These are phyloP conservation scores for Chenopodium berlandieri DNA, from an alignment of 148 eudicot genomes.

Conservation along the genomic window DNA sequence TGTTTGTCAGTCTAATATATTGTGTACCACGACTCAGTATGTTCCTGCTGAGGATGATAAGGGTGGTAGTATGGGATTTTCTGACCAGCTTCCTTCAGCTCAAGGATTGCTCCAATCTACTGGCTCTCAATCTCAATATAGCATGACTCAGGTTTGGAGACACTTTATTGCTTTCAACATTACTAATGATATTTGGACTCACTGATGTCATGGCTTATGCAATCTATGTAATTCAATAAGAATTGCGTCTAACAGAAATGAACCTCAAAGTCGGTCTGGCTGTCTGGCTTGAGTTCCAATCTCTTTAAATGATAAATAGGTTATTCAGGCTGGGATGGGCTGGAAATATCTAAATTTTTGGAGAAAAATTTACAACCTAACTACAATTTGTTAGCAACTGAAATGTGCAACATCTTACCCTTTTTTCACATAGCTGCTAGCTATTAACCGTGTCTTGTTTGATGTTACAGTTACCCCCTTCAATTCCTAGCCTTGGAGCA, in stretches of 20 bases:
- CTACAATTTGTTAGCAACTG: background rate
- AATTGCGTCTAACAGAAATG: background rate
- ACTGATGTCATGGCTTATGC: background rate
- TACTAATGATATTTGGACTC: background rate
- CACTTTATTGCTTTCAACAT: background rate
- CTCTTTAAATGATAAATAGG: background rate
- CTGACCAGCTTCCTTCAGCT: conserved; percentile 81
- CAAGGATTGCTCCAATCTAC: conserved; percentile 62
- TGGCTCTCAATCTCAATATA: conserved; percentile 52
- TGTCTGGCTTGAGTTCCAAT: background rate
- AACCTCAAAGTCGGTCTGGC: background rate
- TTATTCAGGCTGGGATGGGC: too few relatives aligned
- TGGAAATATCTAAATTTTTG: background rate
- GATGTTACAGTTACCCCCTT: conserved; percentile 60
- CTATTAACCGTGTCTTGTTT: background rate
- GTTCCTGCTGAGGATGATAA: conserved; percentile 79
- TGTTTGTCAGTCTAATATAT: background rate
- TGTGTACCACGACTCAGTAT: conserved; percentile 43
- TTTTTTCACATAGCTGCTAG: background rate
- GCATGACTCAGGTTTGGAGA: conserved; percentile 58
- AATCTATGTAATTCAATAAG: background rate
- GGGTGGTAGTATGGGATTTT: conserved; percentile 55
- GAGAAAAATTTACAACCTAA: background rate
- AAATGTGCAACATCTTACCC: too few relatives aligned
- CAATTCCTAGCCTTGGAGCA: conserved; percentile 61